Percentiles rank a stretch among this genome's conserved stretches.
Conservation (phyloP, 805 yeast species). For the Metschnikowia reukaufii region DNA sequence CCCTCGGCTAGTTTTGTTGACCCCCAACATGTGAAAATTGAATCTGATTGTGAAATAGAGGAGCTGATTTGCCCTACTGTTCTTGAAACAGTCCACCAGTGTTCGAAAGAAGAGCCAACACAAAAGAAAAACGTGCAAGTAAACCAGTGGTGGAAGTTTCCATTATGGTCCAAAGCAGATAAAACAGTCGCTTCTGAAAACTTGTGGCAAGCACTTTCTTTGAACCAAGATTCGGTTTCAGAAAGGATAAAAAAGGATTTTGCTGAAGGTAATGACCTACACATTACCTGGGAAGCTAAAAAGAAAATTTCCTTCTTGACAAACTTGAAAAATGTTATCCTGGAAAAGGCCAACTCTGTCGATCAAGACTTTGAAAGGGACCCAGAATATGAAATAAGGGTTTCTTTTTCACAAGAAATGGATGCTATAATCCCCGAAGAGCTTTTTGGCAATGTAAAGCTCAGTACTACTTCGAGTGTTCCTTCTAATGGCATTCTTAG, state of each 20-base stretch:
- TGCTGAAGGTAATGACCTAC: background rate
- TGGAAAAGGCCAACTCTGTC: background rate
- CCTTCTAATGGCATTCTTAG: background rate
- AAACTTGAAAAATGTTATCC: background rate
- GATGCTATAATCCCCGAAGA: background rate
- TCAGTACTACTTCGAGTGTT: background rate
- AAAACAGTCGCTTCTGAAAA: background rate
- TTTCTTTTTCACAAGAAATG: background rate
- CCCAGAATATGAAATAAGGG: background rate
- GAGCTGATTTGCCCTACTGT: no score
- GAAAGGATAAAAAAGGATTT: background rate
- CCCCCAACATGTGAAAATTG: no score
- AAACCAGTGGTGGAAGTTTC: background rate
- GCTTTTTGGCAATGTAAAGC: background rate
- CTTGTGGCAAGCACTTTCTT: background rate
- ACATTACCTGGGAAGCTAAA: background rate
- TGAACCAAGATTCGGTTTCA: background rate
- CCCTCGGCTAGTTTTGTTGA: no score
- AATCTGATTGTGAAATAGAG: no score
- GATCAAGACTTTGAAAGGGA: background rate
- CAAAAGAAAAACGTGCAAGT: background rate
- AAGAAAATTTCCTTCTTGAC: background rate
- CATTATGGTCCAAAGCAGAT: background rate
- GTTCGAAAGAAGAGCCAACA: background rate
- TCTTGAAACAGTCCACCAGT: background rate